Evolutionary conservation across 768 basidiomycete genomes (phyloP).

Genomic region (Rhodosporidiobolus odoratus): DNA sequence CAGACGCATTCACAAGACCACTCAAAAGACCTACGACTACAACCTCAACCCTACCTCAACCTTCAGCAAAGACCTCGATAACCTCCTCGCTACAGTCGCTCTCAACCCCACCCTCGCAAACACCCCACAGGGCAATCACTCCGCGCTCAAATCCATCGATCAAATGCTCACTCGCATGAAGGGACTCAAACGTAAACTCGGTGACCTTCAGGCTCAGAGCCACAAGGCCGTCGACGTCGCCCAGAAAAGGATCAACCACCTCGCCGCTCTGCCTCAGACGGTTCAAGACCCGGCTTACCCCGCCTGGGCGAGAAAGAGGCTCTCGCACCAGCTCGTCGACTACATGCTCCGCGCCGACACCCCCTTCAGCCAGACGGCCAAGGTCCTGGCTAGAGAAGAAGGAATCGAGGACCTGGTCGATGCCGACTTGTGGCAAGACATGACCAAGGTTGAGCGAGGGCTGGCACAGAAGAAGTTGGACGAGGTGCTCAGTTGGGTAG

Average conservation of each 20-base stretch:
- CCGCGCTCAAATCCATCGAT: conserved; percentile 60
- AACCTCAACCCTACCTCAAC: conserved; percentile 63
- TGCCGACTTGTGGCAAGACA: conserved; percentile 75
- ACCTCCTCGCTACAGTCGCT: conserved; percentile 12
- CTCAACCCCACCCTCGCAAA: background rate
- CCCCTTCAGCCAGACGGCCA: conserved; percentile 70
- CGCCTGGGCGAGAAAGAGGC: conserved; percentile 70
- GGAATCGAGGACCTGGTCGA: conserved; percentile 60
- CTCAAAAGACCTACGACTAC: conserved; percentile 74
- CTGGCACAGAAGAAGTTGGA: conserved; percentile 68
- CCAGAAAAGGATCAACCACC: conserved; percentile 63
- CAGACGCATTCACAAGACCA: conserved; percentile 75
- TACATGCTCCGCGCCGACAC: conserved; percentile 66
- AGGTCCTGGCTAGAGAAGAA: conserved; percentile 66
- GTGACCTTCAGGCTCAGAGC: conserved; percentile 48
- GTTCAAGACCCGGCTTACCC: conserved; percentile 58
- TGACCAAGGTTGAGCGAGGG: conserved; percentile 76
- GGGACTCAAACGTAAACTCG: conserved; percentile 75
- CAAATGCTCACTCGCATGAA: conserved; percentile 70
- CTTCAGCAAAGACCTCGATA: conserved; percentile 58
- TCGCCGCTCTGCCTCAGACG: conserved; percentile 54
- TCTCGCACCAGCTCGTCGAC: conserved; percentile 88
- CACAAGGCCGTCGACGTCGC: conserved; percentile 11
- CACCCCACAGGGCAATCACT: conserved; percentile 3
- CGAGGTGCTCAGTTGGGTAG: conserved; percentile 91